Conservation (phyloP, 1,139 yeast genomes). For the Kodamaea anthophila region DNA sequence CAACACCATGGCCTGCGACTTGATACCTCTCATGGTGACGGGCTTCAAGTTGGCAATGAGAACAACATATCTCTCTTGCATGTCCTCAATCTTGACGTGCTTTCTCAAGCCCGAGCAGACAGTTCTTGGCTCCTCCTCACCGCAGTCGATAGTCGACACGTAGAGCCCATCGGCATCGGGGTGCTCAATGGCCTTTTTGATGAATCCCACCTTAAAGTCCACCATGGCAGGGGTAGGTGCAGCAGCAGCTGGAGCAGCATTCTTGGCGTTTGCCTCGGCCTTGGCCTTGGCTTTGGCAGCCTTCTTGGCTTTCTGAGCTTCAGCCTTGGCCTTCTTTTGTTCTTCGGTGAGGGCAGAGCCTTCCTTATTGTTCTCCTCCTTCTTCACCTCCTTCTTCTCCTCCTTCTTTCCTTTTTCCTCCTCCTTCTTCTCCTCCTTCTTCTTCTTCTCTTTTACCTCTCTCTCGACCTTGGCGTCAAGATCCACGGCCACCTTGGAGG, state of each 20-base stretch:
- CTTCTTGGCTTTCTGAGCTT: conserved; percentile 65
- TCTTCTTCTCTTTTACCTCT: conserved; percentile 46
- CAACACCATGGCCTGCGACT: conserved; percentile 92
- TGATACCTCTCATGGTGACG: conserved; percentile 63
- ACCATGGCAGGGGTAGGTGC: conserved; percentile 77
- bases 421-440: conserved; percentile 27
- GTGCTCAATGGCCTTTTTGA: conserved; percentile 92
- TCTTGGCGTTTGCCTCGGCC: conserved; percentile 51
- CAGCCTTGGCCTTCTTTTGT: conserved; percentile 54
- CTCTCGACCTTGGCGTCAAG: conserved; percentile 58
- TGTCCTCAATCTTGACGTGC: conserved; percentile 39
- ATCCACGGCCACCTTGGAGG: conserved; percentile 53
- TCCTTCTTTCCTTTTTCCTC: conserved; percentile 27
- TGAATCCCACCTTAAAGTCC: conserved; percentile 93
- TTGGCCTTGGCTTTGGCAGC: conserved; percentile 68
- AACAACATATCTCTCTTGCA: conserved; percentile 46
- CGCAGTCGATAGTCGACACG: conserved; percentile 93
- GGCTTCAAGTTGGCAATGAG: conserved; percentile 59
- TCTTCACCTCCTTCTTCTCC: conserved; percentile 25
- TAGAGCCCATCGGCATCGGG: conserved; percentile 97
- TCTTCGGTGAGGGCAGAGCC: conserved; percentile 40
- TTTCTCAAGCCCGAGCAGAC: conserved; percentile 91
- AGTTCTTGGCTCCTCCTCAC: conserved; percentile 97
- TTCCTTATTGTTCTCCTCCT: conserved; percentile 23
- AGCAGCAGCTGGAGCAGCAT: conserved; percentile 48